Evolutionary conservation across 2,329 filamentous ascomycete genomes (phyloP), one percentile per base, ranked within the genome.

Genomic region (Metarhizium robertsii): DNA sequence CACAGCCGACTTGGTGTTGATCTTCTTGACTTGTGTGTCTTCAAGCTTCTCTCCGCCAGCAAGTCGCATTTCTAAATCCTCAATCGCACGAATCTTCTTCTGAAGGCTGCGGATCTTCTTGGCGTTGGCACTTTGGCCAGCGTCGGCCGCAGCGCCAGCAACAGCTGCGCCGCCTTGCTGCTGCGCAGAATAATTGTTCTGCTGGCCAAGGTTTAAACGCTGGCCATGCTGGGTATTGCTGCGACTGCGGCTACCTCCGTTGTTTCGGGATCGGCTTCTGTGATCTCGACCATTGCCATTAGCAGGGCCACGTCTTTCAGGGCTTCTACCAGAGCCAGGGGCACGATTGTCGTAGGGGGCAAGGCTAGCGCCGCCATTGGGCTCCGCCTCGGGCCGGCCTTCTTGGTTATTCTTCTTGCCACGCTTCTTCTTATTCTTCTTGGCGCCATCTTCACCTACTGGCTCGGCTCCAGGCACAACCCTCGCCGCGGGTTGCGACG

Each of bases 1-100:
- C 57, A 99, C 92, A 16, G 81, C 74, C 51, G 85, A 77, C 76
- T 97, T 95, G 25, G 91, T 97, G 55, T 84, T 82, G 64, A 99
- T 99, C 81, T 99, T 99, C 80, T 96, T 95, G 73, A 99, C 85
- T 75, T 99, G 94, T 36, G 94, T 99, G 67, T 96, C 92, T 75
- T 99, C 94, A 58, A 99, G 76, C 79, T 96, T 97, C 79, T 99
- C 94, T 5, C 92, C 92, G 38, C 87, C 86, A 2, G 92, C 94
- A 62, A 92, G 85, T 55, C 94, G 85, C 92, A 97, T 96, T 78
- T 97, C 96, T 59, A 99, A 76, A 69, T 99, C 94, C 68, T 99
- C 94, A 67, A 99, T 99, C 11, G 94, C 94, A 20, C 94, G 85
- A 59, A 99, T 88, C 81, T 99, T 99, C 83, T 99, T 99, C 70